Evolutionary conservation across 1,139 yeast genomes (phyloP), one percentile per base, ranked within the genome.

Genomic region (Yamadazyma epiphylla): DNA sequence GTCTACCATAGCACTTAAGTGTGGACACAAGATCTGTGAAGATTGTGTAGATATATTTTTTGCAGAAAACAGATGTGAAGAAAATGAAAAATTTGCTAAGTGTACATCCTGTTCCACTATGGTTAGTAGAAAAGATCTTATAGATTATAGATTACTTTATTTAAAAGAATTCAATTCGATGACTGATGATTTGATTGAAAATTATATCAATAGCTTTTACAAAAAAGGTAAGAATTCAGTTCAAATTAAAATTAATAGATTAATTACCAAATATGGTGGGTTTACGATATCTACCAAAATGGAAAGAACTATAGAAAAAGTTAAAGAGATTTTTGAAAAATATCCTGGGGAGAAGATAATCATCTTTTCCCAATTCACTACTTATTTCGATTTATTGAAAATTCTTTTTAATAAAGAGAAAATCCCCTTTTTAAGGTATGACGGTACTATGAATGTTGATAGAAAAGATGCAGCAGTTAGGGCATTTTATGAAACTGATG

Each of bases 341-440:
- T 50, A 60, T 25, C 70, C 75, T 0, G 71, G 61, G 24, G 91
- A 82, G 37, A 83, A 84, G 48, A 59, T 82, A 8, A 74, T 91
- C 35, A 65, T 91, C 1, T 91, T 91, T 48, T 83, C 95, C 1
- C 95, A 87, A 44, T 91, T 91, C 56, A 82, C 94, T 2, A 63
- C 80, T 1, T 71, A 85, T 46, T 80, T 91, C 50, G 91, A 83
- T 38, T 55, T 91, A 19, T 56, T 91, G 51, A 70, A 73, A 27
- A 60, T 79, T 28, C 74, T 79, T 12, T 61, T 91, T 16, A 57
- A 60, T 4, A 58, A 66, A 12, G 57, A 68, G 16, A 55, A 65
- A 1, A 66, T 81, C 15, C 60, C 60, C 2, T 77, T 60, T 48
- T 60, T 87, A 30, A 62, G 87, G 31, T 89, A 86, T 53, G 91